These are phyloP conservation scores for Lentinula raphanica DNA, from an alignment of 768 basidiomycete species.

Conservation along the genomic window DNA sequence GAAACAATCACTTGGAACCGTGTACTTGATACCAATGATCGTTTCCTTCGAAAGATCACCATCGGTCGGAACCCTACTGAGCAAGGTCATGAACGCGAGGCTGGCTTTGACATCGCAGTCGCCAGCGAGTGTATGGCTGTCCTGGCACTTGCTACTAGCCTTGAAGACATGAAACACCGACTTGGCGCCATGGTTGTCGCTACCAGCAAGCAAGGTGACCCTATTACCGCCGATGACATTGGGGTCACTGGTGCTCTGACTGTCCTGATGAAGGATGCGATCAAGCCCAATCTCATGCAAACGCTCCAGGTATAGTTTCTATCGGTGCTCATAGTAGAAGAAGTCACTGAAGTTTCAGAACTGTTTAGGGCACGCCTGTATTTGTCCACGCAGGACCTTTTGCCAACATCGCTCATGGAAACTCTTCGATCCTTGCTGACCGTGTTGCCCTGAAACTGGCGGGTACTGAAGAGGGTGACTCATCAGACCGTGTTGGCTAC, in stretches of 20 bases:
- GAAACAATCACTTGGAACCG: conserved; percentile 97
- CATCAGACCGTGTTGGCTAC: conserved; percentile 77
- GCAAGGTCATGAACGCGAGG: conserved; percentile 79
- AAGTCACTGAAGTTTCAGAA: background rate
- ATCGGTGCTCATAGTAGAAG: background rate
- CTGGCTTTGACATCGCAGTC: conserved; percentile 96
- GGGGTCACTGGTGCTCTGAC: conserved; percentile 93
- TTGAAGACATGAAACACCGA: conserved; percentile 87
- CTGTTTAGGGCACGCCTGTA: conserved; percentile 81
- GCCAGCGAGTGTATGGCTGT: conserved; percentile 99
- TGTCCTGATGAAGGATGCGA: conserved; percentile 96
- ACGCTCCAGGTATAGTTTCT: conserved; percentile 63
- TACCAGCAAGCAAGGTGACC: conserved; percentile 83
- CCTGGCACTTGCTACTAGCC: conserved; percentile 80
- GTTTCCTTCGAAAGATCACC: conserved; percentile 91
- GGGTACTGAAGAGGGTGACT: conserved; percentile 89
- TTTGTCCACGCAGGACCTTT: conserved; percentile 99
- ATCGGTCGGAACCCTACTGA: conserved; percentile 90
- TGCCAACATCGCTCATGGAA: conserved; percentile 98
- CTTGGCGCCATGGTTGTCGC: conserved; percentile 97
- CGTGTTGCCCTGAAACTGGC: conserved; percentile 94
- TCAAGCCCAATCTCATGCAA: conserved; percentile 99
- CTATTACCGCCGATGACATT: conserved; percentile 94
- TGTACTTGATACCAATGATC: conserved; percentile 93
- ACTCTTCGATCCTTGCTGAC: conserved; percentile 98